Conservation (phyloP, 176 grass and related monocot genomes). For the Ananas comosus region DNA sequence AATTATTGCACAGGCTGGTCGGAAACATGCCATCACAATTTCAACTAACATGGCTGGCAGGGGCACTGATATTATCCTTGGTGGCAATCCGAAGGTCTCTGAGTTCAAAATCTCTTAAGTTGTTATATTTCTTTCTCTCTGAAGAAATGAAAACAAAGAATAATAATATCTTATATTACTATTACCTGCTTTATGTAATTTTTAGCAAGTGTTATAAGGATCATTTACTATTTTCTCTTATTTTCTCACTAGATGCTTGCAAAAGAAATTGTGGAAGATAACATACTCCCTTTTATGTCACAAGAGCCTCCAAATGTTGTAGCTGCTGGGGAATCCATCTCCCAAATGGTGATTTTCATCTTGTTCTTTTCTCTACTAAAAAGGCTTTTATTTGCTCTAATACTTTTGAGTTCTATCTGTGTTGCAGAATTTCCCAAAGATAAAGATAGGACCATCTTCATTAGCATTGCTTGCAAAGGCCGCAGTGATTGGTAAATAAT, state of each 20-base stretch:
- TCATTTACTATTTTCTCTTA: not conserved
- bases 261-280: slow-evolving; percentile 86
- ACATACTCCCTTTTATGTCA: slow-evolving; percentile 64
- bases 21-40: slow-evolving; percentile 95
- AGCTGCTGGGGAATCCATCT: slow-evolving; percentile 44
- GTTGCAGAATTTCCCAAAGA: slow-evolving; percentile 65
- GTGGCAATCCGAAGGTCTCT: slow-evolving; percentile 87
- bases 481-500: slow-evolving; percentile 61
- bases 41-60: slow-evolving; percentile 98
- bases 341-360: slow-evolving; percentile 44
- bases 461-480: slow-evolving; percentile 71
- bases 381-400: slow-evolving; percentile 17
- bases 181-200: not conserved
- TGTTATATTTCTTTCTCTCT: not conserved
- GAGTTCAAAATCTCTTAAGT: slow-evolving; percentile 20
- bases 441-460: slow-evolving; percentile 59
- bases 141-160: not conserved
- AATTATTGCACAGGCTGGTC: slow-evolving; percentile 89
- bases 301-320: slow-evolving; percentile 51
- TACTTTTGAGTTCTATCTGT: slow-evolving; percentile 12
- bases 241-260: slow-evolving; percentile 66
- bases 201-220: not conserved
- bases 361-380: not conserved
- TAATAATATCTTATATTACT: not conserved
- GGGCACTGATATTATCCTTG: slow-evolving; percentile 96